These are phyloP conservation scores for Cyberlindnera amylophila DNA, from an alignment of 805 yeast species.

Conservation along the genomic window DNA sequence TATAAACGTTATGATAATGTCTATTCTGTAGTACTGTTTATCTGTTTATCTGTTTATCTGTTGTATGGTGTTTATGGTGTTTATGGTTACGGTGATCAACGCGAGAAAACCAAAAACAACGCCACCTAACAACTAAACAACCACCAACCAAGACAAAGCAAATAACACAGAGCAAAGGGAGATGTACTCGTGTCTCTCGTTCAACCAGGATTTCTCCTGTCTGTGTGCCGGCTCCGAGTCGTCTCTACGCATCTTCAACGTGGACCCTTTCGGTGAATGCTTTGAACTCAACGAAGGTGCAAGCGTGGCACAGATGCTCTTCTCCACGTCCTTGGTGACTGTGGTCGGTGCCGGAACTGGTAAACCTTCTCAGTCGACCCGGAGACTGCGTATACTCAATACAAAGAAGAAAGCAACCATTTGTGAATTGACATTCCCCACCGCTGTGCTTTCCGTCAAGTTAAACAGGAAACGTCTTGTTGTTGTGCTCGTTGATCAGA, in stretches of 20 bases:
- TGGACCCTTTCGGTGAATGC: constrained; percentile 82
- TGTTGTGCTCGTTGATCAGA: constrained; percentile 74
- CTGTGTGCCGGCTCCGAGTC: constrained; percentile 66
- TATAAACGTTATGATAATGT: too few relatives aligned
- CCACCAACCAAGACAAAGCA: too few relatives aligned
- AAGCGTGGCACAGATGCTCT: constrained; percentile 81
- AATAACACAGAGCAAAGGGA: neutral
- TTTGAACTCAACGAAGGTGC: constrained; percentile 46
- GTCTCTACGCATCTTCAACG: constrained; percentile 74
- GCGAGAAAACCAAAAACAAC: neutral
- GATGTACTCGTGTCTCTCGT: constrained; percentile 6
- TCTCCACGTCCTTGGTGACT: constrained; percentile 82
- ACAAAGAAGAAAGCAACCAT: constrained; percentile 68
- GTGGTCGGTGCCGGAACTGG: constrained; percentile 75
- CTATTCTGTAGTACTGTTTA: too few relatives aligned
- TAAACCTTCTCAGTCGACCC: constrained; percentile 49
- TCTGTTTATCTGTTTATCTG: too few relatives aligned
- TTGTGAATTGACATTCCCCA: constrained; percentile 86
- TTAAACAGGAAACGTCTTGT: constrained; percentile 80
- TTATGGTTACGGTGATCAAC: too few relatives aligned
- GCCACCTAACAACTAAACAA: too few relatives aligned
- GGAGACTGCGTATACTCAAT: constrained; percentile 63
- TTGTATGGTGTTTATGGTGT: too few relatives aligned
- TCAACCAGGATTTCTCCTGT: constrained; percentile 81
- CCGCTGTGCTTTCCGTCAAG: constrained; percentile 64